Evolutionary conservation across 305 asterid species (phyloP).

Genomic region (Solanum hybrid): DNA sequence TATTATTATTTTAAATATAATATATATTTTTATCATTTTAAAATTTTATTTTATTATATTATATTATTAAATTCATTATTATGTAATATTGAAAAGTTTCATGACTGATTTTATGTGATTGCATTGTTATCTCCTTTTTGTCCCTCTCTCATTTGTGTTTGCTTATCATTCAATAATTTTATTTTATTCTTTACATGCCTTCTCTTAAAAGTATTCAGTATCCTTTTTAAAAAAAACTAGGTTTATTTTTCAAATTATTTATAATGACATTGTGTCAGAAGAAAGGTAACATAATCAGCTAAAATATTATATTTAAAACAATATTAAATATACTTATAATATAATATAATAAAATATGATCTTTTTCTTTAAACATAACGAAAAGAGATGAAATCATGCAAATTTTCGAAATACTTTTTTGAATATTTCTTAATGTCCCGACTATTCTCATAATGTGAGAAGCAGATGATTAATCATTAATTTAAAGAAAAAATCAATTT

Average conservation of each 20-base stretch:
- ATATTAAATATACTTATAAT: background rate
- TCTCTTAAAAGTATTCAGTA: background rate
- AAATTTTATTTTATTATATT: background rate
- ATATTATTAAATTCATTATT: background rate
- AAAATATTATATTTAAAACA: background rate
- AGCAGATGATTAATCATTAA: background rate
- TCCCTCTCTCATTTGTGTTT: background rate
- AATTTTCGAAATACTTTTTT: too few species aligned
- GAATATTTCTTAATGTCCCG: background rate
- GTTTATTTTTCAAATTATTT: background rate
- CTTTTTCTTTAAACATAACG: too few species aligned
- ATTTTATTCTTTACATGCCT: background rate
- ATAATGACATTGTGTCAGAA: background rate
- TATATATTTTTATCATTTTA: background rate
- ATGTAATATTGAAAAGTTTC: background rate
- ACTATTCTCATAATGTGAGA: background rate
- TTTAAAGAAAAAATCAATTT: too few species aligned
- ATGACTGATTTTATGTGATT: background rate
- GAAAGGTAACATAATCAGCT: background rate
- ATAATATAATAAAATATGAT: background rate
- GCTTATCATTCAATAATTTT: background rate
- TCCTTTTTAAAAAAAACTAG: background rate
- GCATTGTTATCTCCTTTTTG: background rate
- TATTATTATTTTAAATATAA: too few species aligned
- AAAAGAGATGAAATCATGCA: background rate